phyloP scores from a whole-genome alignment of 1,284 basidiomycete species.

The Heliocybe sulcata region DNA sequence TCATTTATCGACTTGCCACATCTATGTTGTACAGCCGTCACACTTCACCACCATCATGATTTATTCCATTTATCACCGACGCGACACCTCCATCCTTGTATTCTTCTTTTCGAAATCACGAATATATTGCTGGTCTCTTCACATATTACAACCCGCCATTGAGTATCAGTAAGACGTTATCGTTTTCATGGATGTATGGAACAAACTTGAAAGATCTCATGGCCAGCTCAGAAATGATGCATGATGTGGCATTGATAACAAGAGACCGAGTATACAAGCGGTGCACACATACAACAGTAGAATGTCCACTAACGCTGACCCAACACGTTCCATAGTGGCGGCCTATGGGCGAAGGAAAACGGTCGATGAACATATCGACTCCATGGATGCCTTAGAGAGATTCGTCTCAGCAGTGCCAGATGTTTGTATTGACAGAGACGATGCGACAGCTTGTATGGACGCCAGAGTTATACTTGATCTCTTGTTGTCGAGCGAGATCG shows the following conservation, averaged over 20 bases:
- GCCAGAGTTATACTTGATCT: not conserved
- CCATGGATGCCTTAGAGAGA: not conserved
- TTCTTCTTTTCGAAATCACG: not conserved
- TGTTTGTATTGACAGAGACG: not conserved
- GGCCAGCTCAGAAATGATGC: too few relatives aligned
- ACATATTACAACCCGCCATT: too few relatives aligned
- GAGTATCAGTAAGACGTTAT: too few relatives aligned
- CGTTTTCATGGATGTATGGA: too few relatives aligned
- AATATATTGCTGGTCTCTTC: not conserved
- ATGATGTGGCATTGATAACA: too few relatives aligned
- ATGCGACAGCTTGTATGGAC: not conserved
- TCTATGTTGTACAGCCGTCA: slow-evolving; percentile 5
- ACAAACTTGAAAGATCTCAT: too few relatives aligned
- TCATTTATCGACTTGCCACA: slow-evolving; percentile 1
- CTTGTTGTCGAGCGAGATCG: not conserved
- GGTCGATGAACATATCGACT: not conserved
- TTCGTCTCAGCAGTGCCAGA: not conserved
- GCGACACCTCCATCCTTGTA: slow-evolving; percentile 3
- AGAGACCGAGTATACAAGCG: too few relatives aligned
- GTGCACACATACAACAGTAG: too few relatives aligned
- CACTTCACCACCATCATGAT: not conserved
- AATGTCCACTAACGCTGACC: too few relatives aligned
- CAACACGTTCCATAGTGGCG: too few relatives aligned
- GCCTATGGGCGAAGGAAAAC: not conserved
- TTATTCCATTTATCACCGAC: not conserved